phyloP scores from a whole-genome alignment of 2,329 filamentous ascomycete genomes.

The Apiospora malaysiana region DNA sequence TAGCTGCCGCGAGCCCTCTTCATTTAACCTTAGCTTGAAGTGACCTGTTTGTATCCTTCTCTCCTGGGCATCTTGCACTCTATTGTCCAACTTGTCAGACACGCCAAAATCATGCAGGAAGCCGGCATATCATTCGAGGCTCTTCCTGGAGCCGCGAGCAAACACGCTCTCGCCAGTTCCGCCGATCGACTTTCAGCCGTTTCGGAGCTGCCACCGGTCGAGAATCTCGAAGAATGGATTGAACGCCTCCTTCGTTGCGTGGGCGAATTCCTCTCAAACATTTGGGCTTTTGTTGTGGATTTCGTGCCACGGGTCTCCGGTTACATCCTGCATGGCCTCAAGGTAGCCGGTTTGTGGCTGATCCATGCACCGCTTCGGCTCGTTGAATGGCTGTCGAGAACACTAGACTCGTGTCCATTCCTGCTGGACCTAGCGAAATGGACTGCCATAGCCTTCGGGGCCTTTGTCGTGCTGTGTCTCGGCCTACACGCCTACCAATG shows the following conservation, averaged over 20 bases:
- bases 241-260: neutral
- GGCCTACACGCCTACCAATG: neutral
- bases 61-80: no score
- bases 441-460: neutral
- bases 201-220: neutral
- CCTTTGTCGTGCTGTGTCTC: neutral
- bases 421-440: neutral
- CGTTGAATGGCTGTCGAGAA: neutral
- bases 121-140: neutral
- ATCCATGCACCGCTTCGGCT: neutral
- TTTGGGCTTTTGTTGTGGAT: neutral
- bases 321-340: neutral
- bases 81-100: neutral
- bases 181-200: neutral
- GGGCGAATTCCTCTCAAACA: neutral
- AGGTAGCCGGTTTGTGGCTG: neutral
- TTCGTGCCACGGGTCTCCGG: neutral
- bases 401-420: neutral
- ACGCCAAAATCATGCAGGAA: neutral
- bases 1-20: neutral
- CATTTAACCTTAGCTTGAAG: neutral
- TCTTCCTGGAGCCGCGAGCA: neutral
- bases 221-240: neutral
- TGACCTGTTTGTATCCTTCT: no score
- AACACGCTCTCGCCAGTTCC: neutral